Evolutionary conservation across 495 filamentous ascomycete genomes (phyloP).

Genomic region (Hypoxylon fuscum): DNA sequence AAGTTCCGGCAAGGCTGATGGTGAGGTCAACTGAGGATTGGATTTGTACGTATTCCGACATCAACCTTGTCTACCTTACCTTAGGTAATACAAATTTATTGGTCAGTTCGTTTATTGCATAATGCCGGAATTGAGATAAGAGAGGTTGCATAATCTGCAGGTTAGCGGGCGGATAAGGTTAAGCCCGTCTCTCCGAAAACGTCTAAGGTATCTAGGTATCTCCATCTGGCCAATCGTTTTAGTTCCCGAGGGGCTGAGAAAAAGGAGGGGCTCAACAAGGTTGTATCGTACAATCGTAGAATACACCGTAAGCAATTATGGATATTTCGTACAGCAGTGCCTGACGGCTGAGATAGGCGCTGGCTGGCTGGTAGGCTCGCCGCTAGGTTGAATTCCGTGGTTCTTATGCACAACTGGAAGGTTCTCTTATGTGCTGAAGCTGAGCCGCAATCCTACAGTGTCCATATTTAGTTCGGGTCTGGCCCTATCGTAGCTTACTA

Average conservation of each 20-base stretch:
- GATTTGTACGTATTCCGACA: too few species aligned
- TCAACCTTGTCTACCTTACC: neutral
- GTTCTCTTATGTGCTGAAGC: neutral
- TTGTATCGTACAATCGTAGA: too few species aligned
- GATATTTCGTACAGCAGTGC: neutral
- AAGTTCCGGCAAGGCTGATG: slow-evolving; percentile 8
- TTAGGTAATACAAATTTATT: slow-evolving; percentile 2
- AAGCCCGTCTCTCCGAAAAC: slow-evolving; percentile 8
- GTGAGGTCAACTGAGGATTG: neutral
- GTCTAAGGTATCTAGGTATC: slow-evolving; percentile 10
- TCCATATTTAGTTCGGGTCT: neutral
- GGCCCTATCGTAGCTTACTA: neutral
- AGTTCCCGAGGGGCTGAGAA: slow-evolving; percentile 16
- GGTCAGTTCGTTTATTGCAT: slow-evolving; percentile 14
- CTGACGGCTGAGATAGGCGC: neutral
- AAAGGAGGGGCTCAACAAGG: too few species aligned
- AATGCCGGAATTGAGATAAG: neutral
- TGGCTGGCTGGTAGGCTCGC: neutral
- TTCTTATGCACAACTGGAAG: neutral
- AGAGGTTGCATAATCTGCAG: neutral
- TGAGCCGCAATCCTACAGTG: neutral
- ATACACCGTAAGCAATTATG: too few species aligned
- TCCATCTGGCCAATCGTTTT: slow-evolving; percentile 20
- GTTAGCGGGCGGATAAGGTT: slow-evolving; percentile 14
- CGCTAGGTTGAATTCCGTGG: neutral